A percentile compares a stretch with the other conserved stretches of the same genome.
Conservation (phyloP, 2,329 filamentous ascomycete species). For the Ophiostoma sp. region DNA sequence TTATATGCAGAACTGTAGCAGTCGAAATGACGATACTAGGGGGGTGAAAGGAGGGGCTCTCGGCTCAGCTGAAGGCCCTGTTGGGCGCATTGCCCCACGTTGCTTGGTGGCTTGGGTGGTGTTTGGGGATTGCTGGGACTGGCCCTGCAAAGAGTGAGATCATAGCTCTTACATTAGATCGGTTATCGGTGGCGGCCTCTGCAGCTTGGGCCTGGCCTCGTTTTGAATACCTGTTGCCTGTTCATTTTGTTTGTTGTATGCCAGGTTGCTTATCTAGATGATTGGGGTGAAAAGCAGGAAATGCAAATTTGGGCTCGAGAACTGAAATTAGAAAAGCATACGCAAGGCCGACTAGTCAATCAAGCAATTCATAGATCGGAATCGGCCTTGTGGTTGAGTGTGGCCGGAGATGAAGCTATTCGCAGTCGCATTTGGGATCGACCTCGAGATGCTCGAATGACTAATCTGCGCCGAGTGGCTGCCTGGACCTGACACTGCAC, state of each 20-base stretch:
- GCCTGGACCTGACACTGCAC: background rate
- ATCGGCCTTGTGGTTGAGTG: background rate
- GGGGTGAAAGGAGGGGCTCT: conserved; percentile 20
- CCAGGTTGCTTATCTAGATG: background rate
- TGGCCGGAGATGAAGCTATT: conserved; percentile 1
- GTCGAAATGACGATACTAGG: conserved; percentile 14
- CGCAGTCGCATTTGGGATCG: background rate
- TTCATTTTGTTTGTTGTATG: too few species aligned
- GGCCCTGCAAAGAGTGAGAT: conserved; percentile 2
- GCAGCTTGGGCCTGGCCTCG: background rate
- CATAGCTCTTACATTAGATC: background rate
- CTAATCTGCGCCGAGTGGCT: background rate
- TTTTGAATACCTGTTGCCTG: background rate
- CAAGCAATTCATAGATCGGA: background rate
- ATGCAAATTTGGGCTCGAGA: background rate
- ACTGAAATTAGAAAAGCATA: background rate
- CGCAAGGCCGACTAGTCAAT: background rate
- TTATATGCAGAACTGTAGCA: conserved; percentile 11
- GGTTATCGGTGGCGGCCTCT: conserved; percentile 8
- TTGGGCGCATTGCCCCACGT: conserved; percentile 18
- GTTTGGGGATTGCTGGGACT: background rate
- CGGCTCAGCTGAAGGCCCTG: conserved; percentile 12
- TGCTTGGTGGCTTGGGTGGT: conserved; percentile 15
- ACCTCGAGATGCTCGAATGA: background rate
- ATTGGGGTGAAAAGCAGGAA: background rate